Evolutionary conservation across 2,329 filamentous ascomycete genomes (phyloP), one percentile per base, ranked within the genome.

Genomic region (Parastagonospora avenae): DNA sequence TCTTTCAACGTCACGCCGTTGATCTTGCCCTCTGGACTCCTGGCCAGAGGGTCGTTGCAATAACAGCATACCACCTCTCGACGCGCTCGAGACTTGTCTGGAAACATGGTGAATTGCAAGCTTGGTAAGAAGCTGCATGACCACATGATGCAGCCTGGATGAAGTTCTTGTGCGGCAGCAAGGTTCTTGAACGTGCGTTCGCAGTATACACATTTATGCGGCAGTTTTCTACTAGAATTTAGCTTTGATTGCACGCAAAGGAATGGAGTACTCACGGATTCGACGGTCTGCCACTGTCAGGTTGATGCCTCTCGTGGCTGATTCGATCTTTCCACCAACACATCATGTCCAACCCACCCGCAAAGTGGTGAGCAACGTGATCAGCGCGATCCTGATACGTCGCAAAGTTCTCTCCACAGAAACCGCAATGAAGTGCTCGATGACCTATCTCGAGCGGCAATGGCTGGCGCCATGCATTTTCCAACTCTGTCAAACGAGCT

Each of bases 71-170:
- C 48, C 1, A 59, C 62, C 35, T 61, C 56, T 1, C 57, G 42
- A 14, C 55, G 16, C 12, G 35, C 27, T 15, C 36, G 29, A 1
- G 49, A 42, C 4, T 54, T 52, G 12, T 54, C 49, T 6, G 64
- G 63, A 31, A 63, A 67, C 4, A 67, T 66, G 7, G 64, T 60
- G 38, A 66, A 63, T 31, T 64, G 63, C 52, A 67, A 59, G 27
- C 63, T 60, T 2, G 61, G 58, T 4, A 67, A 43, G 45, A 66
- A 67, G 40, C 60, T 65, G 29, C 63, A 68, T 10, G 63, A 68
- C 58, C 59, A 68, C 63, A 64, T 66, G 0, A 50, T 60, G 42
- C 64, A 65, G 4, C 57, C 33, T 4, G 62, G 59, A 50, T 68
- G 63, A 10, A 52, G 32, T 37, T 54, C 48, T 33, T 61, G 59